phyloP scores from a whole-genome alignment of 2,329 filamentous ascomycete species.

The Penicillium sp. region DNA sequence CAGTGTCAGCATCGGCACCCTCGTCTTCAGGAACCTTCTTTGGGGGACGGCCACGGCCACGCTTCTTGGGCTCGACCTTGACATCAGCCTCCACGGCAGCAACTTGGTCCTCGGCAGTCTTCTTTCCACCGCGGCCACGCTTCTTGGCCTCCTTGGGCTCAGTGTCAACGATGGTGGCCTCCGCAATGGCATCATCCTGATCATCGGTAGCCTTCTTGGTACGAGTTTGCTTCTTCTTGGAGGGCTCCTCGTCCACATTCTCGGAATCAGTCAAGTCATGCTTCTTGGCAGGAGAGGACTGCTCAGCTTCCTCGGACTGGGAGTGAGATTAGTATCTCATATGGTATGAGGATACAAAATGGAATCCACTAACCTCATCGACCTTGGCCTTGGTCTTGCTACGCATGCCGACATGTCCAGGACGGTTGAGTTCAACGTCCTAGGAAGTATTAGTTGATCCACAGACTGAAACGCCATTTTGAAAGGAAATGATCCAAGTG shows the following conservation, averaged over 20 bases:
- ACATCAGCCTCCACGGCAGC: neutral
- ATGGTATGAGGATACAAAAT: neutral
- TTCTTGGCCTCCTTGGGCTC: slow-evolving; percentile 28
- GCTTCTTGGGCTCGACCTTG: neutral
- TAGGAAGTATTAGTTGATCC: slow-evolving; percentile 37
- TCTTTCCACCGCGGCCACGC: slow-evolving; percentile 21
- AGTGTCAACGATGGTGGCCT: slow-evolving; percentile 13
- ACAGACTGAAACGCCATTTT: too few species aligned
- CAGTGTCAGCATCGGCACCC: neutral
- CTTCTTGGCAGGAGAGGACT: slow-evolving; percentile 3
- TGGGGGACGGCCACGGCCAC: slow-evolving; percentile 6
- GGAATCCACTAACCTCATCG: neutral
- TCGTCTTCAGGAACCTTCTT: slow-evolving; percentile 2
- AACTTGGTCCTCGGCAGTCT: neutral
- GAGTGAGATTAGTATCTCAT: neutral
- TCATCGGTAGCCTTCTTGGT: slow-evolving; percentile 8
- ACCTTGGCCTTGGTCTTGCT: slow-evolving; percentile 4
- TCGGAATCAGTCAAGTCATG: neutral
- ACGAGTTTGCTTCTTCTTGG: slow-evolving; percentile 14
- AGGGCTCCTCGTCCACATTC: slow-evolving; percentile 12
- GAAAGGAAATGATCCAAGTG: neutral
- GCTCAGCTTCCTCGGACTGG: slow-evolving; percentile 7
- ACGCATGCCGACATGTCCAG: slow-evolving; percentile 65
- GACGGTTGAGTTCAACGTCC: slow-evolving; percentile 73
- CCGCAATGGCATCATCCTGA: slow-evolving; percentile 14